phyloP scores from a whole-genome alignment of 2,329 filamentous ascomycete genomes.

The Colletotrichum lindemuthianum region DNA sequence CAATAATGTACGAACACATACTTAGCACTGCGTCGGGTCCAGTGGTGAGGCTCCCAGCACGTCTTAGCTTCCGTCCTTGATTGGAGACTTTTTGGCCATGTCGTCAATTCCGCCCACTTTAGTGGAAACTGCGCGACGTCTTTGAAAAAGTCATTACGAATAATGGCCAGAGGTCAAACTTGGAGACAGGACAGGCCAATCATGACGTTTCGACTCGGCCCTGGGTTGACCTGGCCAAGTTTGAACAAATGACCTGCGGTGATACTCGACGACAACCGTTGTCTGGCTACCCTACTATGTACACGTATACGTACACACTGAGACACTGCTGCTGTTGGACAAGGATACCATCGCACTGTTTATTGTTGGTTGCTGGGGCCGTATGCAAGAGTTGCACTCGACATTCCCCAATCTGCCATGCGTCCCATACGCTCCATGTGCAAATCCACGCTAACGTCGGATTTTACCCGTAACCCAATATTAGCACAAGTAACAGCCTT shows the following conservation, averaged over 20 bases:
- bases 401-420: conserved; percentile 33
- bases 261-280: no score
- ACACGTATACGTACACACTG: no score
- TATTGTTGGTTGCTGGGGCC: conserved; percentile 16
- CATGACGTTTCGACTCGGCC: conserved; percentile 28
- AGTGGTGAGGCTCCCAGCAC: conserved; percentile 2
- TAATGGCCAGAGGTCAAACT: conserved; percentile 30
- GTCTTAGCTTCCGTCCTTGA: conserved; percentile 2
- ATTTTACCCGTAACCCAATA: conserved; percentile 12
- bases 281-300: not conserved
- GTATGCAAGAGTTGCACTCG: conserved; percentile 33
- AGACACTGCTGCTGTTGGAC: not conserved
- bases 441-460: conserved; percentile 24
- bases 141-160: conserved; percentile 27
- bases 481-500: not conserved
- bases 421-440: conserved; percentile 21
- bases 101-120: conserved; percentile 13
- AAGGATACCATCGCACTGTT: not conserved
- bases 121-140: conserved; percentile 34
- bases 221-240: conserved; percentile 24
- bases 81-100: conserved; percentile 11
- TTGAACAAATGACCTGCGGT: not conserved
- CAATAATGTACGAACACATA: no score
- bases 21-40: no score
- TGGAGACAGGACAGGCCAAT: conserved; percentile 15